A percentile compares a stretch with the other conserved stretches of the same genome.
Conservation (phyloP, 1,284 basidiomycete genomes). For the Naganishia cerealis region DNA sequence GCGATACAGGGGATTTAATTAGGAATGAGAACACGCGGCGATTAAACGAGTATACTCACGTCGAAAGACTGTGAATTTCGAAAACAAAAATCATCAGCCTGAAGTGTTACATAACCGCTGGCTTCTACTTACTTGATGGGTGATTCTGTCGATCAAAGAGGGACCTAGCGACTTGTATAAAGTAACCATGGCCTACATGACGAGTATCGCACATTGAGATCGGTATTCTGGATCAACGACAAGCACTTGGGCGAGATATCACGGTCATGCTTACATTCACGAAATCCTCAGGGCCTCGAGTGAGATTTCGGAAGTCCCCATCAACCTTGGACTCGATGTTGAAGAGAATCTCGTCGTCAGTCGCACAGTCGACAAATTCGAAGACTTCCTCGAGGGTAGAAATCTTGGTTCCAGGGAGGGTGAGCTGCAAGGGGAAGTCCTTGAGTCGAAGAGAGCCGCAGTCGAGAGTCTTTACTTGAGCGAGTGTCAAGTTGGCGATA, state of each 20-base stretch:
- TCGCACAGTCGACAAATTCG: conserved; percentile 68
- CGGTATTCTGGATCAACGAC: no score
- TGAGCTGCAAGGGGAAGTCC: conserved; percentile 61
- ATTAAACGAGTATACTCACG: background rate
- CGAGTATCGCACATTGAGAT: background rate
- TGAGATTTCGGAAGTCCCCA: conserved; percentile 61
- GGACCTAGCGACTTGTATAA: conserved; percentile 38
- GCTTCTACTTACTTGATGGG: conserved; percentile 40
- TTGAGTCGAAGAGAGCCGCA: conserved; percentile 69
- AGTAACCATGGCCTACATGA: conserved; percentile 35
- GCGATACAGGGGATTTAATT: conserved; percentile 7
- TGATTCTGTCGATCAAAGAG: conserved; percentile 44
- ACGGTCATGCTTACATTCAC: conserved; percentile 52
- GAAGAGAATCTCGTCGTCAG: conserved; percentile 59
- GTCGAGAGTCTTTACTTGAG: conserved; percentile 72
- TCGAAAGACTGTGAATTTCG: conserved; percentile 22
- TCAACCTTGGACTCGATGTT: conserved; percentile 80
- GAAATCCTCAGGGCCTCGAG: conserved; percentile 66
- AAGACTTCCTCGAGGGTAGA: conserved; percentile 72
- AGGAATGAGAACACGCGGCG: background rate
- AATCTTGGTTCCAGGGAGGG: conserved; percentile 63
- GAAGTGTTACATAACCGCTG: conserved; percentile 4
- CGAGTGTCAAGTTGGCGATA: conserved; percentile 71
- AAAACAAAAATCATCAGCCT: background rate
- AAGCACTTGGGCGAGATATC: background rate